These are phyloP conservation scores for Calamus simplicifolius DNA, from an alignment of 176 grass and related monocot species.

Conservation along the genomic window DNA sequence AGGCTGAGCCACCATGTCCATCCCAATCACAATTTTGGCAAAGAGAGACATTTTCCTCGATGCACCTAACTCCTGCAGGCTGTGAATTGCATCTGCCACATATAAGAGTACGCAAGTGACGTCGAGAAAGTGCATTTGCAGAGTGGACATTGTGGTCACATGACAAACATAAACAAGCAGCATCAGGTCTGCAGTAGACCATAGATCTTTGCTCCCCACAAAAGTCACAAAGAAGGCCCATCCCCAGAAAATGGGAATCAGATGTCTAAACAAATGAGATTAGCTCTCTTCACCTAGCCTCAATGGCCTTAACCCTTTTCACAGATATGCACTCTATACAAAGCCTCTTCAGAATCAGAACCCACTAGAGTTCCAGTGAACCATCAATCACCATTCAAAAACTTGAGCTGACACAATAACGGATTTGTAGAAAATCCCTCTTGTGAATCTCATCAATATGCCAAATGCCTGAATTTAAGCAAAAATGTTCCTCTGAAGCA, in stretches of 20 bases:
- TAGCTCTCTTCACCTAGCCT: no score
- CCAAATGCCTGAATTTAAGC: no score
- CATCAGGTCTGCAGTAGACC: constrained; percentile 33
- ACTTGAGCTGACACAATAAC: no score
- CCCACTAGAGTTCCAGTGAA: no score
- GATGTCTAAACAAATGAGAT: background rate
- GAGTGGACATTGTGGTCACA: constrained; percentile 34
- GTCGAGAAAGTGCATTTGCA: constrained; percentile 10
- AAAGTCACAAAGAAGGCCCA: constrained; percentile 7
- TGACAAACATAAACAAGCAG: constrained; percentile 28
- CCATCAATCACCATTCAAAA: no score
- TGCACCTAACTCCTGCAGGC: constrained; percentile 12
- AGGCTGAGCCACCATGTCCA: background rate
- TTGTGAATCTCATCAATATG: no score
- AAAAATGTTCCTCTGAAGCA: no score
- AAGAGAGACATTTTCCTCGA: constrained; percentile 4
- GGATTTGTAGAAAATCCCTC: no score
- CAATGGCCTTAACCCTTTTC: no score
- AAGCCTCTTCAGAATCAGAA: background rate
- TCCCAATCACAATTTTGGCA: constrained; percentile 6
- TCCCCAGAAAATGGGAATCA: constrained; percentile 1
- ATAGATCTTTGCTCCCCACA: constrained; percentile 25
- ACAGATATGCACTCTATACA: no score
- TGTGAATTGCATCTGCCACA: constrained; percentile 29
- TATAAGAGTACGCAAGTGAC: constrained; percentile 30